These are phyloP conservation scores for Russula lepida DNA, from an alignment of 768 basidiomycete species.

Conservation along the genomic window DNA sequence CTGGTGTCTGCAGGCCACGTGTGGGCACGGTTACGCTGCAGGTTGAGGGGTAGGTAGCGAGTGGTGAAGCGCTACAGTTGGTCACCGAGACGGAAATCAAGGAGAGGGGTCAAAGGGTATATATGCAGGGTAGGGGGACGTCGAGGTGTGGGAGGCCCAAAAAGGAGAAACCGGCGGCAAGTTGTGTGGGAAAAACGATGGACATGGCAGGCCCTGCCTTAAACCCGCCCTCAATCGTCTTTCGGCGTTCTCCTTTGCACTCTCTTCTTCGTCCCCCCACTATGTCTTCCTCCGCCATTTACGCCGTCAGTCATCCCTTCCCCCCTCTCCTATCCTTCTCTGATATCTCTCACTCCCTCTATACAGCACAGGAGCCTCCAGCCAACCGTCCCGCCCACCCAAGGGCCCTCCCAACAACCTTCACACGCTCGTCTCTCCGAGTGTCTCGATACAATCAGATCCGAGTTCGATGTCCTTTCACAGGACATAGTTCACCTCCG, in stretches of 20 bases:
- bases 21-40: neutral
- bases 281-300: conserved; percentile 26
- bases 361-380: conserved; percentile 36
- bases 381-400: conserved; percentile 33
- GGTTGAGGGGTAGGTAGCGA: too few relatives aligned
- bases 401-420: conserved; percentile 24
- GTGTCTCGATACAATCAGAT: conserved; percentile 69
- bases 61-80: too few relatives aligned
- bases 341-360: neutral
- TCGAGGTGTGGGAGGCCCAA: neutral
- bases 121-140: neutral
- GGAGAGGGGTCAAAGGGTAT: neutral
- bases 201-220: conserved; percentile 1
- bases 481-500: conserved; percentile 61
- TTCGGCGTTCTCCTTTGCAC: conserved; percentile 17
- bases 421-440: conserved; percentile 52
- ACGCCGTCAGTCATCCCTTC: conserved; percentile 22
- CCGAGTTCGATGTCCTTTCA: conserved; percentile 74
- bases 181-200: neutral
- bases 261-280: conserved; percentile 14
- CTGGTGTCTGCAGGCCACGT: neutral
- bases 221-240: conserved; percentile 15
- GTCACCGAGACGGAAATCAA: neutral
- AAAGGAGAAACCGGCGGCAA: conserved; percentile 18
- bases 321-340: neutral